These are phyloP conservation scores for Capronia epimyces DNA, from an alignment of 2,329 filamentous ascomycete species.

Conservation along the genomic window DNA sequence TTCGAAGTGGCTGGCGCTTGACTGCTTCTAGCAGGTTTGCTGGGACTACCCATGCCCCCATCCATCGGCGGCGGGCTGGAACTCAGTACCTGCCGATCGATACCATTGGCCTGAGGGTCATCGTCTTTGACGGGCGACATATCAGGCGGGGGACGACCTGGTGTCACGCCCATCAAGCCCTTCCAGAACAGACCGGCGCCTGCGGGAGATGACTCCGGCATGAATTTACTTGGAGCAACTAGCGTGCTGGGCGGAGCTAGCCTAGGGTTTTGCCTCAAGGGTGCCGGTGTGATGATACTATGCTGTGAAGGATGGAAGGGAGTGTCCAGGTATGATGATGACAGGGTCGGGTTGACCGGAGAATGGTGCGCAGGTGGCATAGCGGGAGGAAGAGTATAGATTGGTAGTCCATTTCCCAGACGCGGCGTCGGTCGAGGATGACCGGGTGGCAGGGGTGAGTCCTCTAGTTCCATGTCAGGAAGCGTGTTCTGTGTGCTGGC, in stretches of 20 bases:
- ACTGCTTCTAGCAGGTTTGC: constrained; percentile 36
- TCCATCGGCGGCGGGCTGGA: constrained; percentile 47
- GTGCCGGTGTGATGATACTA: constrained; percentile 46
- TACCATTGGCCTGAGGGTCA: constrained; percentile 27
- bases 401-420: constrained; percentile 21
- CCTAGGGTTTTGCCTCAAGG: constrained; percentile 45
- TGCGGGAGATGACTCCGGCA: constrained; percentile 48
- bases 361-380: constrained; percentile 30
- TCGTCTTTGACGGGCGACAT: constrained; percentile 46
- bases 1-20: constrained; percentile 28
- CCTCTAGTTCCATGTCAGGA: constrained; percentile 38
- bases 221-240: constrained; percentile 47
- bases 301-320: constrained; percentile 35
- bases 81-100: constrained; percentile 38
- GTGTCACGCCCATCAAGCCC: constrained; percentile 35
- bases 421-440: constrained; percentile 29
- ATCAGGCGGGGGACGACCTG: constrained; percentile 34
- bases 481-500: constrained; percentile 30
- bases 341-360: constrained; percentile 41
- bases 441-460: constrained; percentile 40
- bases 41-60: constrained; percentile 39
- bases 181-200: constrained; percentile 44
- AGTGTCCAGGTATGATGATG: constrained; percentile 47
- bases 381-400: constrained; percentile 24
- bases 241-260: constrained; percentile 46